Conservation (phyloP, 257 asterid genomes). For the Ocimum tenuiflorum region DNA sequence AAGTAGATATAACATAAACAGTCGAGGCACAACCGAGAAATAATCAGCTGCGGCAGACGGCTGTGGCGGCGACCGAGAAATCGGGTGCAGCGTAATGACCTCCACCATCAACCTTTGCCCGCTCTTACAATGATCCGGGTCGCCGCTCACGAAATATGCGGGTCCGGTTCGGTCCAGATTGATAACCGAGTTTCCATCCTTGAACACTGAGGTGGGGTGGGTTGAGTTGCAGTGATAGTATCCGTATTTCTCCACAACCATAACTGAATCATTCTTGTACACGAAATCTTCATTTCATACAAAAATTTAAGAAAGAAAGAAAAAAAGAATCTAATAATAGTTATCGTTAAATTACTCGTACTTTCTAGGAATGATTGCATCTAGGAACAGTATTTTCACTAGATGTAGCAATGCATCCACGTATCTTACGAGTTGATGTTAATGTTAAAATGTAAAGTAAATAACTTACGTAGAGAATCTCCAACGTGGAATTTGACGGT, state of each 20-base stretch:
- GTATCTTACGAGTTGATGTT: too few species aligned
- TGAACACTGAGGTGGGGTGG: constrained; percentile 35
- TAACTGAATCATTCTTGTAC: constrained; percentile 61
- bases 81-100: constrained; percentile 31
- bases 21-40: background rate
- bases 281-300: constrained; percentile 40
- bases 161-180: constrained; percentile 44
- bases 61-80: constrained; percentile 28
- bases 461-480: constrained; percentile 60
- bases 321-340: background rate
- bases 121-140: constrained; percentile 45
- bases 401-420: too few species aligned
- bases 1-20: constrained; percentile 6
- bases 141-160: constrained; percentile 44
- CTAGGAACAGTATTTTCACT: too few species aligned
- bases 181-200: constrained; percentile 49
- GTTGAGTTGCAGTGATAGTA: constrained; percentile 68
- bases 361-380: too few species aligned
- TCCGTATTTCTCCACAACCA: constrained; percentile 61
- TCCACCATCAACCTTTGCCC: constrained; percentile 53
- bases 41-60: constrained; percentile 15
- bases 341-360: too few species aligned
- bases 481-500: constrained; percentile 44
- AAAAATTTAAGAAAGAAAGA: too few species aligned
- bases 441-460: background rate